Base-by-base conservation (phyloP, 306 rosid species). In the Corylus avellana region DNA sequence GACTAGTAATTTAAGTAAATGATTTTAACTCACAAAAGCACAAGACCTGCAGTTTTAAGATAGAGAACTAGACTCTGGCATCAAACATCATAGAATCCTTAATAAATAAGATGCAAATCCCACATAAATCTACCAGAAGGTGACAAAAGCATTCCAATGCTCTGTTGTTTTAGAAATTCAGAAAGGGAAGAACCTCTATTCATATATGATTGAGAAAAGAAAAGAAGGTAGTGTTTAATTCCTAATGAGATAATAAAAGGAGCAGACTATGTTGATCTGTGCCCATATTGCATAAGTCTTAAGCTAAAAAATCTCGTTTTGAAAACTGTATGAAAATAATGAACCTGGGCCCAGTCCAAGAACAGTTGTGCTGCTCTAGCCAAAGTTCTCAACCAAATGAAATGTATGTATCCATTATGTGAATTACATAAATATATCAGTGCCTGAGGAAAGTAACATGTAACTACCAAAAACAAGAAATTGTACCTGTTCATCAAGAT, bases 401-500 rank as follows among this genome's bases (percentile, higher is more conserved):
- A 27, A 25, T n/a, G 20, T 50, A 8, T 7, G 35, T 75, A 35
- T 70, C 58, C 61, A 16, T 8, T 12, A 46, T 12, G 39, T 56
- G 70, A 72, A 35, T 39, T 16, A 35, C 42, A 71, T 17, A 61
- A 7, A 44, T 62, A 35, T 13, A 66, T 29, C 25, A 25, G 37
- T n/a, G 18, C 25, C 20, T 9, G 50, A 73, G 75, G 78, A 63
- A 59, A 64, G 70, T 53, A 70, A 76, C 58, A 80, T 70, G 69
- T 39, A 57, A 68, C 37, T 42, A 57, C 16, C 17, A 27, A 37
- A 77, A 73, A 44, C 37, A 47, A 75, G 63, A 73, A 51, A 67
- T 58, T 5, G 79, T 91, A 91, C 97, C 97, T 58, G 68, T 86
- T 92, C 57, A 79, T 74, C 37, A 61, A 79, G 81, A n/a, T 74